phyloP scores from a whole-genome alignment of 2,329 filamentous ascomycete species.

The Clonostachys rhizophaga region DNA sequence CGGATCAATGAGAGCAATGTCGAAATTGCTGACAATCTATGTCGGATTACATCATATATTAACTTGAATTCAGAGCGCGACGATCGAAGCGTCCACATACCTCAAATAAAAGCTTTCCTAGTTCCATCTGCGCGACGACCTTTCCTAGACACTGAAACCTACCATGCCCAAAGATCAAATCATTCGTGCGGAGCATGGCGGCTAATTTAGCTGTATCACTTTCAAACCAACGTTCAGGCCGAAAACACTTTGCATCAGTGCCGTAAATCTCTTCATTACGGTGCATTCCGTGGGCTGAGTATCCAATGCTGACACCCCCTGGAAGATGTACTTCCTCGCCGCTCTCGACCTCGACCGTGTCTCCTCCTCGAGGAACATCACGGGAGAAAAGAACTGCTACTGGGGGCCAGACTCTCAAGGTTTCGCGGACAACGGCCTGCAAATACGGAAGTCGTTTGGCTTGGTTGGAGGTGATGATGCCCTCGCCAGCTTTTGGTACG shows the following conservation, averaged over 20 bases:
- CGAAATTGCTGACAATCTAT: constrained; percentile 9
- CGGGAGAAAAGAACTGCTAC: constrained; percentile 28
- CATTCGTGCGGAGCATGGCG: constrained; percentile 28
- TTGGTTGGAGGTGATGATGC: constrained; percentile 15
- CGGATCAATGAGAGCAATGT: constrained; percentile 7
- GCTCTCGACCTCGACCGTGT: constrained; percentile 14
- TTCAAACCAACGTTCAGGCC: constrained; percentile 45
- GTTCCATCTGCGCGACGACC: constrained; percentile 32
- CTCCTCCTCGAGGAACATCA: constrained; percentile 19
- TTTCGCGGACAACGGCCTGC: constrained; percentile 45
- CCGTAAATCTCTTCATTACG: constrained; percentile 29
- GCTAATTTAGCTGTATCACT: constrained; percentile 20
- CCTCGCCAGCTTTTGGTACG: constrained; percentile 3
- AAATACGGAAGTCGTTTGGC: constrained; percentile 33
- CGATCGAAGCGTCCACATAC: constrained; percentile 15
- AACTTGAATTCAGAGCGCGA: not conserved
- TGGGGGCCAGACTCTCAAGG: constrained; percentile 28
- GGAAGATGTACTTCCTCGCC: constrained; percentile 34
- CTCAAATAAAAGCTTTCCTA: constrained; percentile 36
- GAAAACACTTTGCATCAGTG: constrained; percentile 32
- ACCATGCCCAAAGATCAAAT: constrained; percentile 37
- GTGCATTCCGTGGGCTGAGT: constrained; percentile 32
- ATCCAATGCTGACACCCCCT: constrained; percentile 37
- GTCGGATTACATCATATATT: not conserved
- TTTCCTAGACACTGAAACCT: constrained; percentile 39